These are phyloP conservation scores for Aspergillus kassunensis DNA, from an alignment of 495 filamentous ascomycete species.

Conservation along the genomic window DNA sequence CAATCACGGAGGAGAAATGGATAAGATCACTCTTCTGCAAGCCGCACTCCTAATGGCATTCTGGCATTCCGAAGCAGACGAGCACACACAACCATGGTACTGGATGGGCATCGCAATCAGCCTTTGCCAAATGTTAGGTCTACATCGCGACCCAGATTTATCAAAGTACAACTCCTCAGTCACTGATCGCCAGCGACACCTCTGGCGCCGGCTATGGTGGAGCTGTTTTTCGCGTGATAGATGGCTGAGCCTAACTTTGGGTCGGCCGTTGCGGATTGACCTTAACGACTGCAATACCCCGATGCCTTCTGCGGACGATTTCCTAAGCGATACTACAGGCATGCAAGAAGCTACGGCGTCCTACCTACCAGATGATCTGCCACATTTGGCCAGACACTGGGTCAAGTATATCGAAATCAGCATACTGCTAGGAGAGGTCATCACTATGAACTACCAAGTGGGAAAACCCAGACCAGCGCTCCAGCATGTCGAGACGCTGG, in stretches of 20 bases:
- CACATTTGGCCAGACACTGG: conserved; percentile 26
- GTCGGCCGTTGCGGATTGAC: conserved; percentile 34
- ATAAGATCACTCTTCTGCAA: conserved; percentile 37
- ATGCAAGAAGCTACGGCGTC: conserved; percentile 5
- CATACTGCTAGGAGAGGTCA: conserved; percentile 20
- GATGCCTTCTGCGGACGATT: conserved; percentile 23
- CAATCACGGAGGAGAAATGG: conserved; percentile 27
- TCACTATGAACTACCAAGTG: conserved; percentile 22
- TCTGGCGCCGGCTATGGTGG: conserved; percentile 42
- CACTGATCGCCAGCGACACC: conserved; percentile 22
- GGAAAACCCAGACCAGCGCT: conserved; percentile 11
- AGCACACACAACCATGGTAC: conserved; percentile 34
- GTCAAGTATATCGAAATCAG: conserved; percentile 27
- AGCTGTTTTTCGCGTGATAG: conserved; percentile 36
- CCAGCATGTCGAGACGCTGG: conserved; percentile 22
- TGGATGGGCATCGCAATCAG: conserved; percentile 36
- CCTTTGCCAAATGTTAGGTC: conserved; percentile 31
- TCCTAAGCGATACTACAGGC: conserved; percentile 25
- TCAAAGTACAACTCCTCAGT: conserved; percentile 19
- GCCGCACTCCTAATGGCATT: conserved; percentile 37
- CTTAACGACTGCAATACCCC: conserved; percentile 31
- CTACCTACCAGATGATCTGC: conserved; percentile 23
- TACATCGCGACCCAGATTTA: conserved; percentile 25
- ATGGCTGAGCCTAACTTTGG: conserved; percentile 35
- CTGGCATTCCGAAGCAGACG: conserved; percentile 36